Conservation (phyloP, 768 basidiomycete species). For the Mycena maculata region DNA sequence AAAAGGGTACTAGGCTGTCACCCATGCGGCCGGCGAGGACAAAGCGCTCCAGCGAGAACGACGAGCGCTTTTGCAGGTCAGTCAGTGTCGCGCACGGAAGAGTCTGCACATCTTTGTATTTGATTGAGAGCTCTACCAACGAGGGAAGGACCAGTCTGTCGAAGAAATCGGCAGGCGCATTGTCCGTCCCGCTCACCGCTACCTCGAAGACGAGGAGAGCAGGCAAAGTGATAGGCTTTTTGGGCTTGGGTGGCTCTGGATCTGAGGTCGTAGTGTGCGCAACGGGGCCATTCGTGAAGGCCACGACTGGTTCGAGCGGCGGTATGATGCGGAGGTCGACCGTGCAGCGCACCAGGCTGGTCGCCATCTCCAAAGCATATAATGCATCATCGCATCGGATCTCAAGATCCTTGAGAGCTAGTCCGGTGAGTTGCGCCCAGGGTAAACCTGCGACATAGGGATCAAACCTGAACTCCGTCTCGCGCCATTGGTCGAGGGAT, state of each 20-base stretch:
- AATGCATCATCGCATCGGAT: constrained; percentile 23
- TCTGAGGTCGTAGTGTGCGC: not conserved
- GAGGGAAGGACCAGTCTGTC: constrained; percentile 26
- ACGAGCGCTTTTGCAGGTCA: constrained; percentile 26
- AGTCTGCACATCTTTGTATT: not conserved
- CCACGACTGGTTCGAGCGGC: not conserved
- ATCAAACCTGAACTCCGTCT: not conserved
- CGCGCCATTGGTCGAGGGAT: not conserved
- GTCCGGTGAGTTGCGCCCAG: constrained; percentile 20
- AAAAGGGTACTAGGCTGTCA: constrained; percentile 16
- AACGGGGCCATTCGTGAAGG: not conserved
- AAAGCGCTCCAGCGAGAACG: constrained; percentile 22
- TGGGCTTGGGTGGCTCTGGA: not conserved
- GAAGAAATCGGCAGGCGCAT: constrained; percentile 18
- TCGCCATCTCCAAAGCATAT: constrained; percentile 8
- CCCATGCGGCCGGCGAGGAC: constrained; percentile 4
- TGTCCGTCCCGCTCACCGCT: constrained; percentile 12
- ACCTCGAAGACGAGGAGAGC: constrained; percentile 20
- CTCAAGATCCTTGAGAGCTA: constrained; percentile 14
- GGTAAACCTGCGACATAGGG: constrained; percentile 20
- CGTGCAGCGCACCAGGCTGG: constrained; percentile 4
- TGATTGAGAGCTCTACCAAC: constrained; percentile 21
- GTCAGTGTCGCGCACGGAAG: constrained; percentile 15
- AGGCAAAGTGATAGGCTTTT: constrained; percentile 2
- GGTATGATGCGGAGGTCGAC: constrained; percentile 14